phyloP scores from a whole-genome alignment of 441 rosid genomes.

The Erodium chrysanthum region DNA sequence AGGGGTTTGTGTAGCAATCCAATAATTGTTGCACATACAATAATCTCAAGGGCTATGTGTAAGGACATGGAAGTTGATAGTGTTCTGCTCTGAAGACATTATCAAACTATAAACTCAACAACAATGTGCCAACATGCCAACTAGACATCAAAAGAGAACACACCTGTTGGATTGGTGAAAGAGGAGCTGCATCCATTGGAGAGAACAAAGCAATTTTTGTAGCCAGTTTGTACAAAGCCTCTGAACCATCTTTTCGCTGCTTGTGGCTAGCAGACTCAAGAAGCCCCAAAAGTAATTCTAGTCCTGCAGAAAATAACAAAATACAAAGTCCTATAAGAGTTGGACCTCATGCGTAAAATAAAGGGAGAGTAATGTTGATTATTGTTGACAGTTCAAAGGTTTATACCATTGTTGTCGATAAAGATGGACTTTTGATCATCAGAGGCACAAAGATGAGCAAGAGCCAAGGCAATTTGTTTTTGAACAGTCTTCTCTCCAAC shows the following conservation, averaged over 20 bases:
- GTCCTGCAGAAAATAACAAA: constrained; percentile 26
- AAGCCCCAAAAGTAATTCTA: constrained; percentile 44
- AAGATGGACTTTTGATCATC: constrained; percentile 43
- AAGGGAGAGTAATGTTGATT: background rate
- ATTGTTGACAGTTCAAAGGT: constrained; percentile 2
- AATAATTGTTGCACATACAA: too few species aligned
- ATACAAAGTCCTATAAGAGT: background rate
- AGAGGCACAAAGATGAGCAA: constrained; percentile 56
- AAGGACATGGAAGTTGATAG: too few species aligned
- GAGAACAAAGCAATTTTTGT: constrained; percentile 36
- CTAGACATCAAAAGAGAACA: background rate
- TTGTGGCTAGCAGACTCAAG: constrained; percentile 37
- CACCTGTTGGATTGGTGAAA: constrained; percentile 53
- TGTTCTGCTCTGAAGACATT: background rate
- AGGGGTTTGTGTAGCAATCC: too few species aligned
- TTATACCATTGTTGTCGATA: constrained; percentile 45
- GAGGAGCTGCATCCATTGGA: constrained; percentile 48
- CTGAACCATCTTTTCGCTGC: constrained; percentile 44
- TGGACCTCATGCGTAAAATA: background rate
- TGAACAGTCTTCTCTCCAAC: constrained; percentile 39
- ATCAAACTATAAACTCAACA: background rate
- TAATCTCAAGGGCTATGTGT: too few species aligned
- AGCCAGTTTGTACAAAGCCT: constrained; percentile 46
- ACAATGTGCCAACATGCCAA: background rate
- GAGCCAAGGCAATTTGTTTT: constrained; percentile 47